A percentile compares a stretch with the other conserved stretches of the same genome.
Evolutionary conservation across 2,329 filamentous ascomycete genomes (phyloP).

Genomic region (Scedosporium dehoogii): DNA sequence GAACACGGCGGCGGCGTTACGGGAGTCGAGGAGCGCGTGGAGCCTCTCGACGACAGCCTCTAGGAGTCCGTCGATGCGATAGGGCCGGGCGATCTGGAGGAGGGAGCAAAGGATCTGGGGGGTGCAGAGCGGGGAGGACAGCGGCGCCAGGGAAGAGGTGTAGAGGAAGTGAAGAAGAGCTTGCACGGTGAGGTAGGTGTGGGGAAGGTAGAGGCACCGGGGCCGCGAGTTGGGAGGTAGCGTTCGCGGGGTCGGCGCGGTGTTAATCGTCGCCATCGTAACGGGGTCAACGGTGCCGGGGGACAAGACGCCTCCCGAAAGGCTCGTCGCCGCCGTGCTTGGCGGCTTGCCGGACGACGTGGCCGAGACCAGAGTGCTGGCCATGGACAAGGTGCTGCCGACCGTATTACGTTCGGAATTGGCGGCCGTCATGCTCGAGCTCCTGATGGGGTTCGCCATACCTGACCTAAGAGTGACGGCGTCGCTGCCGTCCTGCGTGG

Average conservation of each 20-base stretch:
- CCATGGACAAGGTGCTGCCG: conserved; percentile 36
- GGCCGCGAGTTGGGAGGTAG: conserved; percentile 59
- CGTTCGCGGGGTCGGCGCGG: conserved; percentile 45
- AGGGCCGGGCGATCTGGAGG: conserved; percentile 84
- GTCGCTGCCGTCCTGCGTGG: conserved; percentile 63
- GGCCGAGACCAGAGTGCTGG: conserved; percentile 28
- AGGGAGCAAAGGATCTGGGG: conserved; percentile 94
- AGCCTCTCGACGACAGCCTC: conserved; percentile 89
- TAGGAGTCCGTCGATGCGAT: conserved; percentile 83
- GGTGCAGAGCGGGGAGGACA: conserved; percentile 70
- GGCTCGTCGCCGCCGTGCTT: conserved; percentile 33
- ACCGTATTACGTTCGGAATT: conserved; percentile 46
- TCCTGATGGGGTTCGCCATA: conserved; percentile 51
- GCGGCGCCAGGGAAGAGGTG: conserved; percentile 74
- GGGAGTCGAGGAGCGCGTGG: conserved; percentile 78
- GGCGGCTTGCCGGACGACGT: conserved; percentile 28
- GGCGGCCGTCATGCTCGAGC: conserved; percentile 81
- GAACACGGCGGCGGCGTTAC: conserved; percentile 94
- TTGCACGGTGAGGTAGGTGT: conserved; percentile 82
- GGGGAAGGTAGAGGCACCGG: conserved; percentile 82
- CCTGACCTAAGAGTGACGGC: conserved; percentile 63
- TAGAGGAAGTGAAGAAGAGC: conserved; percentile 89
- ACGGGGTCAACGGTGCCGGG: conserved; percentile 27
- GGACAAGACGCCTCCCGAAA: conserved; percentile 26
- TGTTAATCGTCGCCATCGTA: conserved; percentile 34